A percentile compares a stretch with the other conserved stretches of the same genome.
These are phyloP conservation scores for Hypoxylon sp. DNA, from an alignment of 2,329 filamentous ascomycete species.

Conservation along the genomic window DNA sequence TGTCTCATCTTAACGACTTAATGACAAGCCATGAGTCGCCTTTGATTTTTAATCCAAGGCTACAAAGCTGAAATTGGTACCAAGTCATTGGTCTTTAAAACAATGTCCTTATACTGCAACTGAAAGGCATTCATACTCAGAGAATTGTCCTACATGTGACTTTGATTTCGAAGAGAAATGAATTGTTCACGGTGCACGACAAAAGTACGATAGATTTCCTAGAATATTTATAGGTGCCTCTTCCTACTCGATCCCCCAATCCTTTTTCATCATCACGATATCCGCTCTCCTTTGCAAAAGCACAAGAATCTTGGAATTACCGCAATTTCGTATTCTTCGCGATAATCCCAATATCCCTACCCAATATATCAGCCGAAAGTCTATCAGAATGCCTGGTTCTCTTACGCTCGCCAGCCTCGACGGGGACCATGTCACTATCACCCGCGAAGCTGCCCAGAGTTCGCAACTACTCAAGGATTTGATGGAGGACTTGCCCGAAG, in stretches of 20 bases:
- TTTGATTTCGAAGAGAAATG: not conserved
- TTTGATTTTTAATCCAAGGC: not conserved
- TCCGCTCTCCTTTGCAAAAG: not conserved
- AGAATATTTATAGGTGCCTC: not conserved
- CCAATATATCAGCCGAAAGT: not conserved
- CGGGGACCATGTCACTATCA: not conserved
- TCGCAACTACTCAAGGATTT: conserved; percentile 97
- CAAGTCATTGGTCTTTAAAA: not conserved
- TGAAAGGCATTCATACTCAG: not conserved
- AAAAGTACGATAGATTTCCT: not conserved
- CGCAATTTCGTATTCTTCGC: not conserved
- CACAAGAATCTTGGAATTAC: not conserved
- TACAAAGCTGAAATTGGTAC: not conserved
- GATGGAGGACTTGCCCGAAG: conserved; percentile 87
- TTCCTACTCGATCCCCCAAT: not conserved
- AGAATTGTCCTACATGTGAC: not conserved
- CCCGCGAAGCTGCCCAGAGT: conserved; percentile 77
- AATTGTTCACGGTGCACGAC: not conserved
- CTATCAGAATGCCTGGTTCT: conserved; percentile 14
- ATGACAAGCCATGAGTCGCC: not conserved
- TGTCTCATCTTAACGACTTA: not conserved
- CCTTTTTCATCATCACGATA: not conserved
- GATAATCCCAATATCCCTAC: not conserved
- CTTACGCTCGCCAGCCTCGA: conserved; percentile 18
- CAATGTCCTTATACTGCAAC: not conserved